Base-by-base conservation (phyloP, 169 alveolate species). In the Plasmodium fragile region DNA sequence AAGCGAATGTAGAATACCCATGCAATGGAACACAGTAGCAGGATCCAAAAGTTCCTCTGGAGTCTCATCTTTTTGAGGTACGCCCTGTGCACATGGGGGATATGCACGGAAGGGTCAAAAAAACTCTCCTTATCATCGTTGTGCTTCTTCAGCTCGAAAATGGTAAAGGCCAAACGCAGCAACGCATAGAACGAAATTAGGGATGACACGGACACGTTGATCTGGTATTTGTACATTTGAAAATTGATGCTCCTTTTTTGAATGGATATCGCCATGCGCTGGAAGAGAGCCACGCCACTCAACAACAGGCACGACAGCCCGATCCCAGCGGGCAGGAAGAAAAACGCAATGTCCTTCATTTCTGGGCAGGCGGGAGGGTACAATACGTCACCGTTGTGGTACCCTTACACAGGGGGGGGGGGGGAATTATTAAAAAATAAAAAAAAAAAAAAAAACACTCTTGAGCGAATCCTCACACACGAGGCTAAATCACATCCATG, bases 321-420 rank as follows among this genome's bases (percentile, higher is more conserved):
- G 69, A 87, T 77, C 4, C 93, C 93, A 22, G 49, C 41, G 7
- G 93, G 93, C 16, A 87, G 49, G 71, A 87, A 53, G 32, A 87
- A 87, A 87, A 77, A 65, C 28, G 87, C 93, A 18, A 87, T 87
- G 34, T 87, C 93, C 81, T 87, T 87, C 93, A 87, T 87, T 65
- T 16, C 81, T 41, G 30, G 36, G 25, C 0, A n/a, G 32, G 16
- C 25, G 59, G 4, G 25, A 11, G 0, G 59, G 6, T 8, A 22
- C 59, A 11, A 3, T 18, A 1, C 25, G 53, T 43, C 53, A 10
- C 53, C 53, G 53, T 4, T 43, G n/a, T 8, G 53, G 4, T 43
- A n/a, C n/a, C n/a, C n/a, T 10, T 43, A 0, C 73, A n/a, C 13
- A n/a, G n/a, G n/a, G n/a, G n/a, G n/a, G n/a, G n/a, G n/a, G 34